These are phyloP conservation scores for Talaromyces sp. DNA, from an alignment of 2,329 filamentous ascomycete species.

Conservation along the genomic window DNA sequence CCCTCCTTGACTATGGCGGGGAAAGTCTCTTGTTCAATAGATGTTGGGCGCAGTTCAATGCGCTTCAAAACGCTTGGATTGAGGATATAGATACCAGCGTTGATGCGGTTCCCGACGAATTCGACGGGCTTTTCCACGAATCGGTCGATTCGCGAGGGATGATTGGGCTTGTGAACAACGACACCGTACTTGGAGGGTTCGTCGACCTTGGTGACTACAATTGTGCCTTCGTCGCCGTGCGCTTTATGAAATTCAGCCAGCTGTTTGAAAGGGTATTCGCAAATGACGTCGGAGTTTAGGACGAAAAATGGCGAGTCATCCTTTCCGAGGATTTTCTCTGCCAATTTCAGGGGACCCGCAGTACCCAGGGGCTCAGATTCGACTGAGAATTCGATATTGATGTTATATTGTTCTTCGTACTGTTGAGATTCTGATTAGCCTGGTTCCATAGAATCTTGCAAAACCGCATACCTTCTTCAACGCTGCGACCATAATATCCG, in stretches of 20 bases:
- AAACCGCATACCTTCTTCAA: slow-evolving; percentile 66
- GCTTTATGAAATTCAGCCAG: slow-evolving; percentile 86
- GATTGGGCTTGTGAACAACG: slow-evolving; percentile 91
- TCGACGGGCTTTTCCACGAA: slow-evolving; percentile 99
- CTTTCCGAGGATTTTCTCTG: slow-evolving; percentile 85
- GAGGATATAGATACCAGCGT: slow-evolving; percentile 95
- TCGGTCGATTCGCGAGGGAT: slow-evolving; percentile 87
- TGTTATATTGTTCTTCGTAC: slow-evolving; percentile 88
- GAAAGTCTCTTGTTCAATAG: slow-evolving; percentile 99
- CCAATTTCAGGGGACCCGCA: slow-evolving; percentile 90
- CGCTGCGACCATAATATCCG: slow-evolving; percentile 93
- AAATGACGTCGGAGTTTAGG: slow-evolving; percentile 96
- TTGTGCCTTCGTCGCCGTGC: slow-evolving; percentile 94
- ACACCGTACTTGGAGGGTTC: slow-evolving; percentile 99
- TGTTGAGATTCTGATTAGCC: slow-evolving; percentile 28
- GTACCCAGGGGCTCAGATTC: slow-evolving; percentile 94
- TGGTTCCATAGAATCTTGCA: neutral
- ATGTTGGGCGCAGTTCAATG: slow-evolving; percentile 93
- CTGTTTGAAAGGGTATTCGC: slow-evolving; percentile 91
- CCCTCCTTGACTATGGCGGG: slow-evolving; percentile 85
- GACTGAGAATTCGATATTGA: slow-evolving; percentile 96
- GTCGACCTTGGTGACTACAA: slow-evolving; percentile 97
- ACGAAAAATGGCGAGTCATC: slow-evolving; percentile 96
- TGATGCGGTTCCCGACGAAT: slow-evolving; percentile 98
- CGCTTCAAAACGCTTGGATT: slow-evolving; percentile 85